phyloP scores from a whole-genome alignment of 1,284 basidiomycete species.

The Leccinum pallidistipes region DNA sequence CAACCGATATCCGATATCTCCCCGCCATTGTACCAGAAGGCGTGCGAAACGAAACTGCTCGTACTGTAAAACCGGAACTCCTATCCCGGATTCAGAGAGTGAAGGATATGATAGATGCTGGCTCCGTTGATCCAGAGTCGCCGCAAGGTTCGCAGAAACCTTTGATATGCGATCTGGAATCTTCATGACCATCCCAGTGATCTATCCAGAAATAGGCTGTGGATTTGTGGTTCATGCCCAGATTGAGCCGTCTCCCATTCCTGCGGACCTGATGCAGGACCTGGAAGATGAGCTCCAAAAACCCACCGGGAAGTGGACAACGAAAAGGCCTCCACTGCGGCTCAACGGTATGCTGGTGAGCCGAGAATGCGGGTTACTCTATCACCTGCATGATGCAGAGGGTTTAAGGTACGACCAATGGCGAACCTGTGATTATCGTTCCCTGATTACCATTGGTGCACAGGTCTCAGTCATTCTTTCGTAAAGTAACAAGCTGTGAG shows the following conservation, averaged over 20 bases:
- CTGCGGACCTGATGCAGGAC: constrained; percentile 57
- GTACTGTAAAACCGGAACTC: constrained; percentile 67
- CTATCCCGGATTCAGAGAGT: constrained; percentile 56
- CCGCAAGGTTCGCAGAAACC: constrained; percentile 17
- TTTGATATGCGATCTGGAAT: not conserved
- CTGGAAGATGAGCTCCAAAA: constrained; percentile 69
- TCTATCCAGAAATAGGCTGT: constrained; percentile 41
- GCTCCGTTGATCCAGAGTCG: constrained; percentile 53
- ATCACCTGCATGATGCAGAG: constrained; percentile 61
- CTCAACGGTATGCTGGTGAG: constrained; percentile 71
- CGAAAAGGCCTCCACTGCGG: constrained; percentile 51
- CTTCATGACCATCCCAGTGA: constrained; percentile 12
- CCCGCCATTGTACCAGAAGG: constrained; percentile 61
- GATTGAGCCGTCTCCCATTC: constrained; percentile 51
- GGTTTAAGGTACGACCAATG: constrained; percentile 57
- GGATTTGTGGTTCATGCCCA: constrained; percentile 66
- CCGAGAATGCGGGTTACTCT: constrained; percentile 74
- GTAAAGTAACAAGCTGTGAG: constrained; percentile 80
- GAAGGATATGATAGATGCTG: constrained; percentile 61
- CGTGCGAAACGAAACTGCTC: constrained; percentile 60
- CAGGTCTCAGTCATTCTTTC: constrained; percentile 68
- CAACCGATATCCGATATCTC: constrained; percentile 66
- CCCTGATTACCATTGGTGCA: constrained; percentile 3
- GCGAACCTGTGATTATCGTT: not conserved
- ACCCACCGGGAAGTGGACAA: constrained; percentile 68